Evolutionary conservation across 1,284 basidiomycete genomes (phyloP), one percentile per base, ranked within the genome.

Genomic region (Boletus sp.): DNA sequence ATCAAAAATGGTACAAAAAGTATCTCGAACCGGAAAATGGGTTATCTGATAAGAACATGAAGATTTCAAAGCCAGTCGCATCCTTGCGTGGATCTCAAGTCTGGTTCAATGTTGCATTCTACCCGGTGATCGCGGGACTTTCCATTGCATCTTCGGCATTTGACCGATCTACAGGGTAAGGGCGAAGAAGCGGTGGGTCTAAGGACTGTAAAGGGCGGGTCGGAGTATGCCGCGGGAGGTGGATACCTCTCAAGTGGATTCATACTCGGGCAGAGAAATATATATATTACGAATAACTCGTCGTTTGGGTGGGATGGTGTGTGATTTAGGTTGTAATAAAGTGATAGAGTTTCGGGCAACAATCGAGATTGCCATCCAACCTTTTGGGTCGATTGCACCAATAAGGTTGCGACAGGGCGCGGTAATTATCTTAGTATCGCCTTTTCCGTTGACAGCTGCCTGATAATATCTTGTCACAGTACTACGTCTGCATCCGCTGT

Each of bases 301-400:
- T 26, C 38, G 48, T 55, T 51, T 35, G 50, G 33, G 32, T 36
- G 46, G 41, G 20, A 29, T 38, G 48, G 29, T 38, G 49, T 39
- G 43, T 61, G 45, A 49, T 65, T 68, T 65, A 53, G 47, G 67
- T 68, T 65, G 67, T 44, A 69, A 69, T 68, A 66, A 69, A 66
- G 64, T 69, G 67, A 66, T 66, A 69, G 63, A 67, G 64, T 66
- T 66, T 64, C 62, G 59, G 54, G 17, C 52, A 41, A 42, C 41
- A 69, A 66, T 66, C 64, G 66, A 66, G 64, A 66, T 66, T 66
- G 63, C 58, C 67, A 56, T 69, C 67, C 61, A 66, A 43, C 65
- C 64, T 66, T 69, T 69, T 66, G 66, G 67, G 65, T 66, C 64
- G 45, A 38, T 53, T 54, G 57, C 66, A 54, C 64, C 64, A 67